Evolutionary conservation across 306 rosid species (phyloP), one percentile per base, ranked within the genome.

Genomic region (Crataegus laevigata): DNA sequence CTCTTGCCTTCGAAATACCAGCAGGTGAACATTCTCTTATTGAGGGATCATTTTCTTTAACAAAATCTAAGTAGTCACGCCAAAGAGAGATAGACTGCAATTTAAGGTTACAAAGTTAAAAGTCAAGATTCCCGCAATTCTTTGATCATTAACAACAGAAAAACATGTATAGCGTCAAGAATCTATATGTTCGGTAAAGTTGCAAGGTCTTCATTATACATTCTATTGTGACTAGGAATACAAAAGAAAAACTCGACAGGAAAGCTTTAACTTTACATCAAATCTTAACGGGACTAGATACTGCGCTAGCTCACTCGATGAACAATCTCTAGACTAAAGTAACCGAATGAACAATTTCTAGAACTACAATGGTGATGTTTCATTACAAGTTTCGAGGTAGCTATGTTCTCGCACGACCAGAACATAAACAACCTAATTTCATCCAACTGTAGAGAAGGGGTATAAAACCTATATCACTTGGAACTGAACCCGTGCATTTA

Each of bases 21-120:
- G 84, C 66, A 54, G 85, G 82, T 26, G 88, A 85, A 86, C 80
- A 79, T 66, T 89, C 85, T 52, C 43, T 71, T 45, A 88, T 88
- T 62, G 73, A 62, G 22, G 91, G 88, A 74, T 94, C 96, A 77
- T 84, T 75, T 68, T 90, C 92, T 84, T 74, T 96, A 52, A 89
- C 78, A 65, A 75, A 94, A 73, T 82, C 73, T 58, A 94, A 52
- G 88, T 89, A 94, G 83, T 89, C 91, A 61, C 73, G 72, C 97
- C 99, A 94, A 10, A 94, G 89, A 74, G 97, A 57, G 68, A 84
- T 81, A 34, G 96, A 92, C 98, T 93, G 90, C 93, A 87, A 55
- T 55, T 69, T 51, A 81, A 80, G 65, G 71, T 25, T 73, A 79
- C 11, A 32, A 52, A 69, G 80, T 66, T 77, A 63, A 73, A 52